Evolutionary conservation across 345 rosid genomes (phyloP), one percentile per base, ranked within the genome.

Genomic region (Eucalyptus lansdowneana): DNA sequence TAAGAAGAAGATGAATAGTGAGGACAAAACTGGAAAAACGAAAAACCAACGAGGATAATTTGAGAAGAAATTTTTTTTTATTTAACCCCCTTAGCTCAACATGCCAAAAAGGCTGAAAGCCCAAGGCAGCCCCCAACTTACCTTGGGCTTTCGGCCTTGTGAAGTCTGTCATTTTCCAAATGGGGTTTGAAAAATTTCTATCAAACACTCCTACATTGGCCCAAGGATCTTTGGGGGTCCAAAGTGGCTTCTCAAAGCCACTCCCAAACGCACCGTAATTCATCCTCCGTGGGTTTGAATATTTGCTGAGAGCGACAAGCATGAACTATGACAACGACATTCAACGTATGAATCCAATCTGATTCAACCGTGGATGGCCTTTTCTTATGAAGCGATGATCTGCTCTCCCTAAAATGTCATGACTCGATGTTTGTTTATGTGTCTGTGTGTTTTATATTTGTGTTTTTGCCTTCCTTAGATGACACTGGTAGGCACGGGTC

Each of bases 1-100:
- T 47, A 47, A 47, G 50, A 47, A 47, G 50, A 47, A 47, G 50
- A 47, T 47, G 50, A 47, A 47, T 47, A 11, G 50, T 47, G 50
- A 47, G 13, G 2, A 1, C 5, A 47, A 47, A 47, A 47, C 13
- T 0, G 1, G 13, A 47, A 47, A 47, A 47, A 47, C 0, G 5
- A 47, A 47, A 47, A 47, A 47, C 5, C 50, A 47, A 47, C 50
- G 50, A 47, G 50, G 50, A 47, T 11, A 47, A 47, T 47, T 47
- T 47, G 49, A 47, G 13, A 47, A 47, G 0, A 11, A 11, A 0
- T 11, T 47, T 47, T 47, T 47, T 47, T 47, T 47, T 47, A 11
- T 47, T 47, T 11, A 47, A 47, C 50, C 50, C 50, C 50, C 2
- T 47, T 47, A 47, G 13, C 50, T 47, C n/a, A 11, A 1, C 13